Percentiles rank a stretch among this genome's conserved stretches.
Conservation (phyloP, 208 protist genomes). For the Acanthamoeba rhysodes region DNA sequence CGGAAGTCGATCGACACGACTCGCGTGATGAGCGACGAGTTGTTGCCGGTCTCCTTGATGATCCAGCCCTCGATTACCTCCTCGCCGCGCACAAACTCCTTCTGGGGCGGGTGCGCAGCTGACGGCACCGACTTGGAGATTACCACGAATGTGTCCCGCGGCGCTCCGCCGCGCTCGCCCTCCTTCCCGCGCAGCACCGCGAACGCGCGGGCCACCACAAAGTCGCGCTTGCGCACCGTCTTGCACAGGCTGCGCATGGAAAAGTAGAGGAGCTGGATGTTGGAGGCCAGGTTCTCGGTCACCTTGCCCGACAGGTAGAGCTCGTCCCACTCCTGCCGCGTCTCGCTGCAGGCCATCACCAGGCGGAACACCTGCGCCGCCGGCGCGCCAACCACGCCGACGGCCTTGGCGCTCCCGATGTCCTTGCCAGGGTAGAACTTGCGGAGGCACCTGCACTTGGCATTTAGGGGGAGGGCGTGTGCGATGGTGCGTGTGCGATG, state of each 20-base stretch:
- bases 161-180: not conserved
- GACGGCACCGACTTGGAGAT: slow-evolving; percentile 14
- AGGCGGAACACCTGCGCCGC: slow-evolving; percentile 59
- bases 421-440: slow-evolving; percentile 52
- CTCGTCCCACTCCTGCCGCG: slow-evolving; percentile 57
- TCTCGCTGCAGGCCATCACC: slow-evolving; percentile 28
- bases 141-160: slow-evolving; percentile 15
- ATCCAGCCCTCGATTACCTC: slow-evolving; percentile 44
- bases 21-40: slow-evolving; percentile 31
- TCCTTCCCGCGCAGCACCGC: not conserved
- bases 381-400: slow-evolving; percentile 30
- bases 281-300: slow-evolving; percentile 27
- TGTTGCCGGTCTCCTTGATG: slow-evolving; percentile 45
- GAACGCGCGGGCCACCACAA: slow-evolving; percentile 13
- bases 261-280: slow-evolving; percentile 50
- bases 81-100: slow-evolving; percentile 50
- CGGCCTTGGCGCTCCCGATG: slow-evolving; percentile 8
- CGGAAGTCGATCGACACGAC: slow-evolving; percentile 14
- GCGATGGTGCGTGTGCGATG: too few species aligned
- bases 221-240: slow-evolving; percentile 56
- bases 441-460: not conserved
- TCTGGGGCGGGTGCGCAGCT: not conserved
- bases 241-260: slow-evolving; percentile 64
- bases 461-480: not conserved
- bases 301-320: slow-evolving; percentile 61